Conservation (phyloP, 345 rosid species). For the Citrus mangshanensis region DNA sequence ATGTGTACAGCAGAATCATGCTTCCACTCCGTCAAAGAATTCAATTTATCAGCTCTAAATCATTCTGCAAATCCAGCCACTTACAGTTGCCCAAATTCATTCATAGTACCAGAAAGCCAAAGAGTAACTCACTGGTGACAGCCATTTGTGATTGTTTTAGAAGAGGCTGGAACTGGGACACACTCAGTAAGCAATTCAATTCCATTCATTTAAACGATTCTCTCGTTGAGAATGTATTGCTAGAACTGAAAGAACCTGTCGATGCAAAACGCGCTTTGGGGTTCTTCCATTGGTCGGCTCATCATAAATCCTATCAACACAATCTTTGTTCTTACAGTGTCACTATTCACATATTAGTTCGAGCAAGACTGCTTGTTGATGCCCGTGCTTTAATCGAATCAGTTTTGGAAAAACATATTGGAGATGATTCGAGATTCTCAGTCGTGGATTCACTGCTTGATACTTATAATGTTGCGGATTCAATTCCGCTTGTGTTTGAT, state of each 20-base stretch:
- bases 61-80: background rate
- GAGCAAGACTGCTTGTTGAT: conserved; percentile 50
- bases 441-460: conserved; percentile 49
- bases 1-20: background rate
- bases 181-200: conserved; percentile 41
- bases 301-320: conserved; percentile 40
- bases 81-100: background rate
- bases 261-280: conserved; percentile 63
- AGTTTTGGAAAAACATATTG: conserved; percentile 29
- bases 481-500: conserved; percentile 62
- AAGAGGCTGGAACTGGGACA: conserved; percentile 48
- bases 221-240: conserved; percentile 43
- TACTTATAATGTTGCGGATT: conserved; percentile 34
- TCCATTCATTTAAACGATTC: conserved; percentile 34
- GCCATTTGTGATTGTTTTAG: conserved; percentile 41
- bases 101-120: conserved; percentile 11
- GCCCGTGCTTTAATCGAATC: conserved; percentile 67
- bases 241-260: conserved; percentile 56
- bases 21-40: background rate
- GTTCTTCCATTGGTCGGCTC: conserved; percentile 81
- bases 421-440: conserved; percentile 16
- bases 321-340: conserved; percentile 47
- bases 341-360: conserved; percentile 54
- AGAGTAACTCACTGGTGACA: conserved; percentile 10
- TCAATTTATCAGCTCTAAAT: background rate